Conservation (phyloP, 179 eudicot species). For the Amaranthus tricolor region DNA sequence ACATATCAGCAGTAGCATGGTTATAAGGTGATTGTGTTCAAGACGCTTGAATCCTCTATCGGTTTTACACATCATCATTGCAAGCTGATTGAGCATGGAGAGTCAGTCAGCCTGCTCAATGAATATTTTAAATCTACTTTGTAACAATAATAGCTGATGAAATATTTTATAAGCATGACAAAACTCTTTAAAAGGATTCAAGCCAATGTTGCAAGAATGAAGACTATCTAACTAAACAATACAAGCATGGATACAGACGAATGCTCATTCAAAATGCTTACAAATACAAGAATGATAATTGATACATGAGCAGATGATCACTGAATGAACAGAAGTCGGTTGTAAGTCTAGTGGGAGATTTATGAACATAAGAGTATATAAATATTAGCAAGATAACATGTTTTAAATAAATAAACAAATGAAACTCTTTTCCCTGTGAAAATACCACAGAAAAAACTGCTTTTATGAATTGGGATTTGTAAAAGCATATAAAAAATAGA, state of each 20-base stretch:
- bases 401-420: background rate
- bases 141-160: constrained; percentile 6
- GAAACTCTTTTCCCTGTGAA: background rate
- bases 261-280: background rate
- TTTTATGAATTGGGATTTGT: background rate
- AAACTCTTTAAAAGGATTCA: background rate
- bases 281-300: background rate
- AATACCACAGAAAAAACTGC: background rate
- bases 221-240: background rate
- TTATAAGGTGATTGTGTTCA: constrained; percentile 16
- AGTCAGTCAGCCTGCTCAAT: constrained; percentile 30
- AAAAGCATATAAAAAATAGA: too few species aligned
- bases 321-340: background rate
- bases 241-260: background rate
- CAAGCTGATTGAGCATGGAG: constrained; percentile 53
- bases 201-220: background rate
- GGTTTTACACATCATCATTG: constrained; percentile 71
- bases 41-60: constrained; percentile 38
- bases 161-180: constrained; percentile 3
- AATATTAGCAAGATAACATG: background rate
- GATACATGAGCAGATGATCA: background rate
- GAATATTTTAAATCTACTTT: constrained; percentile 14
- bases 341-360: background rate
- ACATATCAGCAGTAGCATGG: constrained; percentile 22
- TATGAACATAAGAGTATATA: background rate